Evolutionary conservation across 2,329 filamentous ascomycete genomes (phyloP).

Genomic region (Aspergillus fumigatus): DNA sequence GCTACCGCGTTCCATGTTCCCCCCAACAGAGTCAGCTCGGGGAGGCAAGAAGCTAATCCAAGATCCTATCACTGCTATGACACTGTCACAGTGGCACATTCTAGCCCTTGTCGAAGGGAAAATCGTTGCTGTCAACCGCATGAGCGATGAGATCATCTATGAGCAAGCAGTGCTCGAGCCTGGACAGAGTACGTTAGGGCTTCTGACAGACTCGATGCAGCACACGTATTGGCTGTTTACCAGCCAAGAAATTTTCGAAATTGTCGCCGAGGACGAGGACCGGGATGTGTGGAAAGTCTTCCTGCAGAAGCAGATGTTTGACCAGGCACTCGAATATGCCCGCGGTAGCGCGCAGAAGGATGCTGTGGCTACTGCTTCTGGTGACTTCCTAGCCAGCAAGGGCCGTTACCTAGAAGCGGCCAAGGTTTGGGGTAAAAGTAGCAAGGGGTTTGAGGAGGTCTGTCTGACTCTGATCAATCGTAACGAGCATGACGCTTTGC

Average conservation of each 20-base stretch:
- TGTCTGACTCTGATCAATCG: constrained; percentile 86
- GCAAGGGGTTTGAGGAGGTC: constrained; percentile 95
- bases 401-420: constrained; percentile 83
- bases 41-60: constrained; percentile 62
- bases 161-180: constrained; percentile 80
- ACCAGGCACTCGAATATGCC: constrained; percentile 80
- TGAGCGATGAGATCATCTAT: constrained; percentile 81
- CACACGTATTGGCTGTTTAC: constrained; percentile 98
- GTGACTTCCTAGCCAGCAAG: constrained; percentile 78
- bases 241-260: constrained; percentile 83
- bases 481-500: constrained; percentile 81
- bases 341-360: constrained; percentile 78
- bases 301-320: constrained; percentile 80
- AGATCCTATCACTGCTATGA: constrained; percentile 73
- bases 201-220: constrained; percentile 87
- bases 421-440: constrained; percentile 86
- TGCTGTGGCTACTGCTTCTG: constrained; percentile 84
- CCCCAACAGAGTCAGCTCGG: constrained; percentile 60
- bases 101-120: constrained; percentile 76
- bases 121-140: constrained; percentile 77
- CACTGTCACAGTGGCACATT: constrained; percentile 91
- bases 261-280: constrained; percentile 85
- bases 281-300: constrained; percentile 94
- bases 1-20: constrained; percentile 68
- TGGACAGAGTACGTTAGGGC: constrained; percentile 73